Conservation (phyloP, 2,329 filamentous ascomycete species). For the Colletotrichum lentis region DNA sequence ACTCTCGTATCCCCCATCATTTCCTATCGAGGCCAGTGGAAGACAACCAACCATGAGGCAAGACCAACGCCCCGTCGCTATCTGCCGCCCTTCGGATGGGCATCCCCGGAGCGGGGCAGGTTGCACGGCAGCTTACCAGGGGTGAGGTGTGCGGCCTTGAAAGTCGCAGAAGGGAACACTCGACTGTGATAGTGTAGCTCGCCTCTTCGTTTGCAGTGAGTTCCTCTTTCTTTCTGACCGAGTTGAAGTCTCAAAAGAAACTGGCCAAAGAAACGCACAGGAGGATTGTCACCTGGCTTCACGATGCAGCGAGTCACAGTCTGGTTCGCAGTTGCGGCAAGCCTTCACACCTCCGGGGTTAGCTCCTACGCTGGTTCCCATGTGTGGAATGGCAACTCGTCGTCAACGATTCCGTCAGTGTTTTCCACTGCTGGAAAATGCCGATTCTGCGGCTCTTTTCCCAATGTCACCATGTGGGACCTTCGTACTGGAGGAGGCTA, state of each 20-base stretch:
- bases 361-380: not conserved
- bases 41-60: not conserved
- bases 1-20: not conserved
- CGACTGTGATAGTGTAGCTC: not conserved
- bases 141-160: not conserved
- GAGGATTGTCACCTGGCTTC: too few relatives aligned
- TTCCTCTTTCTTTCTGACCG: not conserved
- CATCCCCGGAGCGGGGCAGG: slow-evolving; percentile 7
- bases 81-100: not conserved
- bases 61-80: not conserved
- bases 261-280: too few relatives aligned
- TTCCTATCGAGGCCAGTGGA: not conserved
- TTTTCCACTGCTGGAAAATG: slow-evolving; percentile 51
- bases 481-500: slow-evolving; percentile 72
- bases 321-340: not conserved
- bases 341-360: not conserved
- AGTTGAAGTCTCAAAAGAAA: not conserved
- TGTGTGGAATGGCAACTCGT: not conserved
- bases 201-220: not conserved
- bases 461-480: slow-evolving; percentile 69
- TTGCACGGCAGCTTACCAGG: slow-evolving; percentile 6
- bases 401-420: slow-evolving; percentile 40
- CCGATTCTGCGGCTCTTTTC: slow-evolving; percentile 56
- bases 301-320: not conserved
- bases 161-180: not conserved